Evolutionary conservation across 768 basidiomycete species (phyloP).

Genomic region (Dictyophora rubrovolvata): DNA sequence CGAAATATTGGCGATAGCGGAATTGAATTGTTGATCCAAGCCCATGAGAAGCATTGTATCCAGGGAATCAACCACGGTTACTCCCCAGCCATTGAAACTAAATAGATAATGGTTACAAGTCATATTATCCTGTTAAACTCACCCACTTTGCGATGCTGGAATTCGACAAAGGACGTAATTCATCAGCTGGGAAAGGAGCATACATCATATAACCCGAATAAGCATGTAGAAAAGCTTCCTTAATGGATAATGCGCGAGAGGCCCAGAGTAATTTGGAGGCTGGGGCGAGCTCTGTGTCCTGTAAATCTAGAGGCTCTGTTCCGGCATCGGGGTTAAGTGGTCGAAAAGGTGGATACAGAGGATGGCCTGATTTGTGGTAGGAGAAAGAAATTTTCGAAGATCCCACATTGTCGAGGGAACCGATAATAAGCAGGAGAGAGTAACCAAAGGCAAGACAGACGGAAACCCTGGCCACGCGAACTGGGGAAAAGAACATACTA

Average conservation of each 20-base stretch:
- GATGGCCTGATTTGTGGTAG: not conserved
- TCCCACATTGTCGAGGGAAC: not conserved
- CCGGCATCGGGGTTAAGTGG: not conserved
- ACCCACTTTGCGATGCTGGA: not conserved
- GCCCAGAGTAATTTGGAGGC: constrained; percentile 1
- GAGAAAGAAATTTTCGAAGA: not conserved
- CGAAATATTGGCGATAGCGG: constrained; percentile 5
- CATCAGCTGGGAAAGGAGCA: constrained; percentile 15
- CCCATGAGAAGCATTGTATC: constrained; percentile 33
- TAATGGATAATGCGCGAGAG: constrained; percentile 12
- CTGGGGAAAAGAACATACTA: not conserved
- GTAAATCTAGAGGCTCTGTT: not conserved
- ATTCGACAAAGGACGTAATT: constrained; percentile 4
- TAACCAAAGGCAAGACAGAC: not conserved
- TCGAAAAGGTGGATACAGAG: not conserved
- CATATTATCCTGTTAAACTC: not conserved
- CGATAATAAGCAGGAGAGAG: not conserved
- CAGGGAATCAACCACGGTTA: constrained; percentile 33
- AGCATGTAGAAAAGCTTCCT: constrained; percentile 15
- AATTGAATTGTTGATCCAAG: constrained; percentile 12
- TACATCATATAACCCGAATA: constrained; percentile 14
- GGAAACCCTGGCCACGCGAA: not conserved
- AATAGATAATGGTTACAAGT: not conserved
- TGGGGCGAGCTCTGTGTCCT: not conserved
- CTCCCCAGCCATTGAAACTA: constrained; percentile 19